Evolutionary conservation across 768 basidiomycete genomes (phyloP).

Genomic region (Calocybe cyanea): DNA sequence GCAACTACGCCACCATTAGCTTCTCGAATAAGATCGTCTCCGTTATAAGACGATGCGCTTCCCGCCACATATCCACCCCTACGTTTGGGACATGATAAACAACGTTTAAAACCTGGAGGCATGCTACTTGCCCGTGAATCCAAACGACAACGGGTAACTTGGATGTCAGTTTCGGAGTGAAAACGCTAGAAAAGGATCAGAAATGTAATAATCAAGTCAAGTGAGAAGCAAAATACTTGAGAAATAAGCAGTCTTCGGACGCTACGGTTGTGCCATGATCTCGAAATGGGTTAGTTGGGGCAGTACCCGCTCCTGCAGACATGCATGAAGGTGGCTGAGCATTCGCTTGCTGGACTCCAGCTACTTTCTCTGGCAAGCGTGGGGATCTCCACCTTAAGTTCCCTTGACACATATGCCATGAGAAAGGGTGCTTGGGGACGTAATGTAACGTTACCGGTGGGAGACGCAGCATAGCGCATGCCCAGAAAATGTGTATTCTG

Average conservation of each 20-base stretch:
- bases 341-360: conserved; percentile 29
- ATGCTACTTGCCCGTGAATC: conserved; percentile 35
- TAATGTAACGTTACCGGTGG: conserved; percentile 29
- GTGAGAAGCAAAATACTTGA: conserved; percentile 26
- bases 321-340: conserved; percentile 29
- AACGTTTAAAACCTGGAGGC: neutral
- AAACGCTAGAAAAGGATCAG: conserved; percentile 23
- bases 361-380: conserved; percentile 20
- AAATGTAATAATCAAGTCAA: neutral
- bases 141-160: conserved; percentile 37
- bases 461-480: conserved; percentile 48
- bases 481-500: conserved; percentile 35
- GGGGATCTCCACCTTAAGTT: conserved; percentile 32
- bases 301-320: conserved; percentile 21
- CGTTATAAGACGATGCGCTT: conserved; percentile 23
- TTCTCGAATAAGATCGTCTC: conserved; percentile 33
- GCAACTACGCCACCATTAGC: conserved; percentile 31
- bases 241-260: conserved; percentile 39
- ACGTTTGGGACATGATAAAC: neutral
- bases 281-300: conserved; percentile 30
- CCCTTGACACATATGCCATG: conserved; percentile 16
- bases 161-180: conserved; percentile 27
- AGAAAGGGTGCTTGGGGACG: neutral
- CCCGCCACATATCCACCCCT: conserved; percentile 32
- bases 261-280: conserved; percentile 5